A percentile compares a stretch with the other conserved stretches of the same genome.
These are phyloP conservation scores for Claviceps maximensis DNA, from an alignment of 2,329 filamentous ascomycete species.

Conservation along the genomic window DNA sequence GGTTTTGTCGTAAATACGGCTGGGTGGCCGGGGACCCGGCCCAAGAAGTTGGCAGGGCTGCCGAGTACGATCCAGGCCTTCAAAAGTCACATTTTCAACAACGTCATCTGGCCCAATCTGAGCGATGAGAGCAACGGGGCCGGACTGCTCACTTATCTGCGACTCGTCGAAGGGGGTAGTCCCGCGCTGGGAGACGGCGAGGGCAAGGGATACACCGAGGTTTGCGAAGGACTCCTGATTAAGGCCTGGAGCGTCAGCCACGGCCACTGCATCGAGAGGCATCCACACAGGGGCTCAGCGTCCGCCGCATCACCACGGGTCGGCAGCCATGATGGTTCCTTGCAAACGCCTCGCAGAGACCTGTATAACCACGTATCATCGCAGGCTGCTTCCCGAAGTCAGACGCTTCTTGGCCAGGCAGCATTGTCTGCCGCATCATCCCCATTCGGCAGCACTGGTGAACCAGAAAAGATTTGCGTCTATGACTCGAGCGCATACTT, in stretches of 20 bases:
- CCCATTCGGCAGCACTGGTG: slow-evolving; percentile 15
- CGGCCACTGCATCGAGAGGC: slow-evolving; percentile 70
- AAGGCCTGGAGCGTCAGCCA: slow-evolving; percentile 82
- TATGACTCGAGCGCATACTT: slow-evolving; percentile 91
- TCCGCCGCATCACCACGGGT: slow-evolving; percentile 38
- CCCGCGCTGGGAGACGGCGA: slow-evolving; percentile 70
- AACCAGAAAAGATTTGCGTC: slow-evolving; percentile 46
- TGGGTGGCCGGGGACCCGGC: slow-evolving; percentile 62
- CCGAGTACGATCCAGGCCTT: slow-evolving; percentile 84
- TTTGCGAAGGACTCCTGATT: slow-evolving; percentile 79
- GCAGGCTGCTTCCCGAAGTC: slow-evolving; percentile 6
- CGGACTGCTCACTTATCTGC: slow-evolving; percentile 79
- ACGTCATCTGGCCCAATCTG: slow-evolving; percentile 93
- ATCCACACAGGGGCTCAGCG: slow-evolving; percentile 46
- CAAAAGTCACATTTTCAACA: slow-evolving; percentile 93
- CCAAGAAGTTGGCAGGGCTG: slow-evolving; percentile 76
- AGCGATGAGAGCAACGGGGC: slow-evolving; percentile 93
- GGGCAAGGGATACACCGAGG: slow-evolving; percentile 70
- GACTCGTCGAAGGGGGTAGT: slow-evolving; percentile 80
- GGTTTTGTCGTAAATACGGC: slow-evolving; percentile 92
- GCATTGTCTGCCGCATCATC: slow-evolving; percentile 14
- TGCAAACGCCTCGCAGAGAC: slow-evolving; percentile 15
- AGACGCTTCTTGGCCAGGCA: slow-evolving; percentile 20
- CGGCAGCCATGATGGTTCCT: slow-evolving; percentile 34
- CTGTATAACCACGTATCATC: slow-evolving; percentile 11